A percentile compares a stretch with the other conserved stretches of the same genome.
Evolutionary conservation across 2,329 filamentous ascomycete genomes (phyloP).

Genomic region (Diplodia intermedia): DNA sequence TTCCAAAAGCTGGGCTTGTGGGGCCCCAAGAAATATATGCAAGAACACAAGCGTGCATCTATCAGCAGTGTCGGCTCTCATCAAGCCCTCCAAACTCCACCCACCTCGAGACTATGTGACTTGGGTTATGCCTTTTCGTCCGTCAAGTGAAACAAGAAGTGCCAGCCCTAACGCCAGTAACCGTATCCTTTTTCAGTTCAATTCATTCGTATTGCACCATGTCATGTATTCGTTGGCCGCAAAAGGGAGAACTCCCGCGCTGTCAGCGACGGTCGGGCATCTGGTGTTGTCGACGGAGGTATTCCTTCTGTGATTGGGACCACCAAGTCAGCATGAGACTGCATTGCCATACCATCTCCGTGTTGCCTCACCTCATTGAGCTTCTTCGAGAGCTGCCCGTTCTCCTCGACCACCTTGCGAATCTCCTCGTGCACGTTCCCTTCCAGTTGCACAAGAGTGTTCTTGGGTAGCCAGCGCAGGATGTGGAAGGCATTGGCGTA

Average conservation of each 20-base stretch:
- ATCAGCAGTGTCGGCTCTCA: not conserved
- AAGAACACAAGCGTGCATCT: not conserved
- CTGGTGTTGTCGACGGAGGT: constrained; percentile 48
- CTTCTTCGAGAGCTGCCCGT: constrained; percentile 49
- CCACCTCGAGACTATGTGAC: not conserved
- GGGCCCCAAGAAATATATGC: not conserved
- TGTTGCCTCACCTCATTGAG: constrained; percentile 49
- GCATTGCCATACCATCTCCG: not conserved
- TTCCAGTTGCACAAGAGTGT: constrained; percentile 51
- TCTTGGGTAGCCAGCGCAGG: constrained; percentile 53
- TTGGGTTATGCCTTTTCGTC: constrained; percentile 1
- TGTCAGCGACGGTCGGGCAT: constrained; percentile 42
- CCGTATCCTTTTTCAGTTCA: constrained; percentile 7
- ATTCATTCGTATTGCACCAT: not conserved
- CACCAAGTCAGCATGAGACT: not conserved
- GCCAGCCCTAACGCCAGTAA: not conserved
- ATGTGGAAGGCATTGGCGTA: constrained; percentile 58
- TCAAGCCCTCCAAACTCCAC: constrained; percentile 6
- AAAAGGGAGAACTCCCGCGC: not conserved
- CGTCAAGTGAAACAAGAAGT: not conserved
- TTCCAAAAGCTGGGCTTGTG: too few species aligned
- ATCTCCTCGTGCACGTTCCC: constrained; percentile 51
- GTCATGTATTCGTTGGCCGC: constrained; percentile 40
- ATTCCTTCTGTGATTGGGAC: constrained; percentile 38
- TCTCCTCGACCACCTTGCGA: constrained; percentile 51